Evolutionary conservation across 2,329 filamentous ascomycete genomes (phyloP).

Genomic region (Cladosporium sp.): DNA sequence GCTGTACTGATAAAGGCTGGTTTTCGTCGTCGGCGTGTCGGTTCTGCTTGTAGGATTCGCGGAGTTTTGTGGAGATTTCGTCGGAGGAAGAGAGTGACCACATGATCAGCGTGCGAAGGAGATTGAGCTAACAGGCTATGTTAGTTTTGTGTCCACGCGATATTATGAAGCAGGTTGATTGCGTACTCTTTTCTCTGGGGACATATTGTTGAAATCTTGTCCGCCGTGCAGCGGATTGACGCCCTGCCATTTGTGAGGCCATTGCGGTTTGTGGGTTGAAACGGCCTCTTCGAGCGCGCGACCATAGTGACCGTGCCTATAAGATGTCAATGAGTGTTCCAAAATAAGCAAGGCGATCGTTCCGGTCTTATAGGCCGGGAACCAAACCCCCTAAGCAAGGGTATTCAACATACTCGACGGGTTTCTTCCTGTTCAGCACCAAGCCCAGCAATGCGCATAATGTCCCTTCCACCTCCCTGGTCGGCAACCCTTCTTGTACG

Average conservation of each 20-base stretch:
- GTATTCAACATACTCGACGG: conserved; percentile 84
- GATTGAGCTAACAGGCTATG: conserved; percentile 59
- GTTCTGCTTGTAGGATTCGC: conserved; percentile 81
- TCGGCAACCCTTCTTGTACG: conserved; percentile 70
- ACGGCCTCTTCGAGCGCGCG: conserved; percentile 93
- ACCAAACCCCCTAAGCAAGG: too few relatives aligned
- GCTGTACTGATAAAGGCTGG: conserved; percentile 82
- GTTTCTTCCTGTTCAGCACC: conserved; percentile 94
- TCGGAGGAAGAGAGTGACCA: conserved; percentile 92
- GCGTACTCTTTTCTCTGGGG: conserved; percentile 72
- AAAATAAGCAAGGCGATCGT: too few relatives aligned
- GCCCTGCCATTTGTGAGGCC: conserved; percentile 78
- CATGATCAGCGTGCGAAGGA: conserved; percentile 76
- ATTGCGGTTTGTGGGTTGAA: conserved; percentile 78
- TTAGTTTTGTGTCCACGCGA: background rate
- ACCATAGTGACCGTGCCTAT: conserved; percentile 86
- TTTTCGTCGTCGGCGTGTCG: conserved; percentile 76
- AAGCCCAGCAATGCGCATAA: conserved; percentile 85
- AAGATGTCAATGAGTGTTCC: background rate
- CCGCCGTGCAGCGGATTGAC: conserved; percentile 79
- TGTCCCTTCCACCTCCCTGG: conserved; percentile 80
- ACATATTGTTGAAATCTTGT: conserved; percentile 77
- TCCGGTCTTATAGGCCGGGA: too few relatives aligned
- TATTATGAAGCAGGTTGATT: background rate
- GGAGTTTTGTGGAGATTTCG: conserved; percentile 72